Evolutionary conservation across 2,329 filamentous ascomycete genomes (phyloP), one percentile per base, ranked within the genome.

Genomic region (Pleochaeta shiraiana): DNA sequence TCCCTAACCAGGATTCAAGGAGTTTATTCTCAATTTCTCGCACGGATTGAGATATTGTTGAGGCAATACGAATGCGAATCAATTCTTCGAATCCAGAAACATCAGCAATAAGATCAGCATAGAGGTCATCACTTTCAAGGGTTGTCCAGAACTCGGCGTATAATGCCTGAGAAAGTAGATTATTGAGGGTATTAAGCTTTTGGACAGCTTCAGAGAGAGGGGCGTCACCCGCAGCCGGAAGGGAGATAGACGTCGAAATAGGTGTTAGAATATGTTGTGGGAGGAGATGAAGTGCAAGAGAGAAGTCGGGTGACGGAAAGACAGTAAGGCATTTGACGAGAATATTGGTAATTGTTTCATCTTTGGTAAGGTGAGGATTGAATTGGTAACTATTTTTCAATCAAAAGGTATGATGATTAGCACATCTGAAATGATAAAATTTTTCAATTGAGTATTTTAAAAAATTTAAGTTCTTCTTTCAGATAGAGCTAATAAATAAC

Each of bases 281-380:
- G 73, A 98, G 90, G 69, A 98, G 89, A 74, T 95, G 89, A 67
- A 98, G 86, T 72, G 88, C 87, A 72, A 97, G 89, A 71, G 85
- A 86, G 84, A 97, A 98, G 76, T 97, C 91, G 55, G 93, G 85
- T 24, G 88, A 91, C 68, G 93, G 93, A 81, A 98, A 98, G 78
- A 95, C 88, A 70, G 92, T 95, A 74, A 98, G 85, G 70, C 91
- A 83, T 81, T 97, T 98, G 80, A 95, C 91, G 75, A 98, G 90
- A 78, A 97, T 88, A 82, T 97, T 97, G 81, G 93, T 97, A 76
- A 93, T 90, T 73, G 92, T 90, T 77, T 98, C 93, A 74, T 95
- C 88, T 79, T 93, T 92, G 74, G 91, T 85, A 71, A 95, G 89
- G 80, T 97, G 91, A 63, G 93, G 93, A 83, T 98, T 98, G 79